Percentiles rank a stretch among this genome's conserved stretches.
Evolutionary conservation across 495 filamentous ascomycete genomes (phyloP).

Genomic region (Xylaria intraflava): DNA sequence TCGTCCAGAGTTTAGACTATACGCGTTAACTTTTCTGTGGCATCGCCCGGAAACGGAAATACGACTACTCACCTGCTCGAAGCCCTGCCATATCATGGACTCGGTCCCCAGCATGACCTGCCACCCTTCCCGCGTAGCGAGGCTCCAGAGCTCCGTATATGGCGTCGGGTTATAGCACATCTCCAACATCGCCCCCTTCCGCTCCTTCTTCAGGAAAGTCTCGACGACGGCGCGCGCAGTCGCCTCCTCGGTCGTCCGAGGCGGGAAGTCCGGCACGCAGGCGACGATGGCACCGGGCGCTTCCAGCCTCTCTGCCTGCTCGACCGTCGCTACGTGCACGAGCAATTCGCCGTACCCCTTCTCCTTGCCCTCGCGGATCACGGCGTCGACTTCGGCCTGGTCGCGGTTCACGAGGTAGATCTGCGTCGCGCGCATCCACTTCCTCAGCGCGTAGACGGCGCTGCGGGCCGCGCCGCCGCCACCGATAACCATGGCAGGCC

Average conservation of each 20-base stretch:
- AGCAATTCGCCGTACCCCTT: conserved; percentile 47
- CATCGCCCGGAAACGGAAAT: not conserved
- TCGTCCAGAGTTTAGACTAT: conserved; percentile 55
- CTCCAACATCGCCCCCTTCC: conserved; percentile 63
- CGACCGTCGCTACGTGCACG: conserved; percentile 48
- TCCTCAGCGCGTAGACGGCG: conserved; percentile 61
- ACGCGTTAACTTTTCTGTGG: not conserved
- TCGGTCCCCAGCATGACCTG: conserved; percentile 63
- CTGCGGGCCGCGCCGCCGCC: conserved; percentile 65
- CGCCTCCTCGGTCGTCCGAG: conserved; percentile 53
- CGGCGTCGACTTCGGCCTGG: conserved; percentile 52
- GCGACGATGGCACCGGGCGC: conserved; percentile 56
- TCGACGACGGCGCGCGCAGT: conserved; percentile 49
- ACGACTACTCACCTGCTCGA: conserved; percentile 48
- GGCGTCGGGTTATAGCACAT: conserved; percentile 75
- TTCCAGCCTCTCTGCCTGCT: conserved; percentile 50
- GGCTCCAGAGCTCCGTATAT: conserved; percentile 54
- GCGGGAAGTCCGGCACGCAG: conserved; percentile 64
- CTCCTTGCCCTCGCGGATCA: conserved; percentile 50
- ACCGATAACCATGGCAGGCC: conserved; percentile 56
- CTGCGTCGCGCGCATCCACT: conserved; percentile 54
- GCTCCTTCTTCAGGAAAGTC: conserved; percentile 43
- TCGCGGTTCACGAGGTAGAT: conserved; percentile 71
- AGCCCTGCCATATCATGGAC: conserved; percentile 67
- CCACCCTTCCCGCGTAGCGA: conserved; percentile 56